Percentiles rank a stretch among this genome's conserved stretches.
Conservation (phyloP, 2,329 filamentous ascomycete species). For the Ophiostoma perfectum region DNA sequence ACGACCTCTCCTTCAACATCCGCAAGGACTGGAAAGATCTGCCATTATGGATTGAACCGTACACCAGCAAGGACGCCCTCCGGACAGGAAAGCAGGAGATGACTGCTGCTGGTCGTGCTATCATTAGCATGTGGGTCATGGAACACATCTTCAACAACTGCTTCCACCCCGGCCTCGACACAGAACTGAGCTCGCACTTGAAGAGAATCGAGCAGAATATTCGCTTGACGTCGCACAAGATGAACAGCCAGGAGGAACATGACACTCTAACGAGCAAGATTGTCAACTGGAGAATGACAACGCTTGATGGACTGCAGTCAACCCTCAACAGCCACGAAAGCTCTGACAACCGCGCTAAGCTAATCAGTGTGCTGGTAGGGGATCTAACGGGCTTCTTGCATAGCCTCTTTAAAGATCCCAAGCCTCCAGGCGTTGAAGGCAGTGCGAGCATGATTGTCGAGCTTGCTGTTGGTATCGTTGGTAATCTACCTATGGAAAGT, state of each 20-base stretch:
- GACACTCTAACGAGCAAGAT: constrained; percentile 84
- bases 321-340: constrained; percentile 61
- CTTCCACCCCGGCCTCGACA: constrained; percentile 85
- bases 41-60: constrained; percentile 71
- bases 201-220: constrained; percentile 88
- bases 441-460: constrained; percentile 91
- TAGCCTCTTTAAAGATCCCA: constrained; percentile 68
- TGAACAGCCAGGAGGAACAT: constrained; percentile 77
- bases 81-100: constrained; percentile 92
- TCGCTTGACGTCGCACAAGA: constrained; percentile 65
- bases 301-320: constrained; percentile 80
- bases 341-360: constrained; percentile 58
- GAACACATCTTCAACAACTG: constrained; percentile 87
- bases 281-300: constrained; percentile 88
- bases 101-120: constrained; percentile 86
- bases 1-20: constrained; percentile 91
- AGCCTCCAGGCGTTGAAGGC: constrained; percentile 76
- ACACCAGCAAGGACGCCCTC: constrained; percentile 79
- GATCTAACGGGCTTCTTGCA: constrained; percentile 65
- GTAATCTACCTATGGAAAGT: constrained; percentile 83
- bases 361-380: constrained; percentile 65
- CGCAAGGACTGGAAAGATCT: constrained; percentile 87
- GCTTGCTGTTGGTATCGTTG: constrained; percentile 76
- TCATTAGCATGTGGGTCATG: constrained; percentile 83
- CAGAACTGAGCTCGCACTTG: constrained; percentile 66